A percentile compares a stretch with the other conserved stretches of the same genome.
Conservation (phyloP, 2,329 filamentous ascomycete species). For the Ophidiomyces ophidiicola region DNA sequence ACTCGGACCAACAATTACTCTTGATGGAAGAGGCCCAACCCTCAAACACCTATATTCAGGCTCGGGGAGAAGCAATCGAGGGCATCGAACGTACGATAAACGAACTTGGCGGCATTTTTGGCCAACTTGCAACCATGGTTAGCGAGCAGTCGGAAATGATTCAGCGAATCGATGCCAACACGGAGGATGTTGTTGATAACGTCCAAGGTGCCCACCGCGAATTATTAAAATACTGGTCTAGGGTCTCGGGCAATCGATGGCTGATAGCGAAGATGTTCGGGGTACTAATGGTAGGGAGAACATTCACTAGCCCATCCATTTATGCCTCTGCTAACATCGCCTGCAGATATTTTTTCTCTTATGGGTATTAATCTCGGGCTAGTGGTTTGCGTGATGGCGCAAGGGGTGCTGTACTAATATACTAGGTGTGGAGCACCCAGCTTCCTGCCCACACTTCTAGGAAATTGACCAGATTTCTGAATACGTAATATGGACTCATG, state of each 20-base stretch:
- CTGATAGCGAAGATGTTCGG: slow-evolving; percentile 71
- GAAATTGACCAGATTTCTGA: too few relatives aligned
- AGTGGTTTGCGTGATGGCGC: too few relatives aligned
- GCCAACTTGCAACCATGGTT: slow-evolving; percentile 91
- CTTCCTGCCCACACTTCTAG: too few relatives aligned
- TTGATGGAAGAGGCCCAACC: slow-evolving; percentile 88
- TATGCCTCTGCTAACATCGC: background rate
- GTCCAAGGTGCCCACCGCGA: slow-evolving; percentile 94
- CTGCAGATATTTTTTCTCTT: slow-evolving; percentile 15
- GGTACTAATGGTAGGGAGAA: slow-evolving; percentile 58
- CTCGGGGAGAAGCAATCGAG: slow-evolving; percentile 89
- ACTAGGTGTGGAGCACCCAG: too few relatives aligned
- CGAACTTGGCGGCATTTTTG: slow-evolving; percentile 84
- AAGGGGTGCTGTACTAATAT: too few relatives aligned
- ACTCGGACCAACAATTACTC: slow-evolving; percentile 75
- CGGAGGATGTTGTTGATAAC: slow-evolving; percentile 94
- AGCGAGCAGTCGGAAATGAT: slow-evolving; percentile 97
- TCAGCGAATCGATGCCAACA: slow-evolving; percentile 91
- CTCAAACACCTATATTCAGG: slow-evolving; percentile 79
- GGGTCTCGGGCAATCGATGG: slow-evolving; percentile 92
- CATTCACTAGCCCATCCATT: background rate
- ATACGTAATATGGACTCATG: too few relatives aligned
- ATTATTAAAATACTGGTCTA: slow-evolving; percentile 90
- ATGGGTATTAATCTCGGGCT: slow-evolving; percentile 15
- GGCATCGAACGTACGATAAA: slow-evolving; percentile 91